phyloP scores from a whole-genome alignment of 352 stramenopile species.

The Pythium grandisporangium region DNA sequence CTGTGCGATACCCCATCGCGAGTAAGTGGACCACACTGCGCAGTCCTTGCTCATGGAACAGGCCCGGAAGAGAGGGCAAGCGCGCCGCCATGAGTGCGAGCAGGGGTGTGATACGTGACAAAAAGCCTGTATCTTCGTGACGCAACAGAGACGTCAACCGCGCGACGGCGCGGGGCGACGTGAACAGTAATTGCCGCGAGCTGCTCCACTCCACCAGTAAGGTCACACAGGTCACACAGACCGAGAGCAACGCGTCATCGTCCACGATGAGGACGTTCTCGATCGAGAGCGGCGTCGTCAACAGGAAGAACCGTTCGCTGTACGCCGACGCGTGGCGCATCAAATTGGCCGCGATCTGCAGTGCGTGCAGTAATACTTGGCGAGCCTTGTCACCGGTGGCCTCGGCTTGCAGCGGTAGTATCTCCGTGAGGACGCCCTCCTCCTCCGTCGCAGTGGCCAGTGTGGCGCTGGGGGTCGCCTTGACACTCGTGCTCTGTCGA shows the following conservation, averaged over 20 bases:
- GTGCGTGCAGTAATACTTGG: conserved; percentile 20
- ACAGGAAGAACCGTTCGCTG: conserved; percentile 23
- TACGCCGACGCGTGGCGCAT: conserved; percentile 28
- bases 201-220: conserved; percentile 14
- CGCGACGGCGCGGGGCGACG: conserved; percentile 13
- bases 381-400: not conserved
- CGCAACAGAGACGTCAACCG: conserved; percentile 12
- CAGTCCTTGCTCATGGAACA: conserved; percentile 35
- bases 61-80: conserved; percentile 30
- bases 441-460: no score
- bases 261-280: conserved; percentile 40
- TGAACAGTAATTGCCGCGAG: conserved; percentile 14
- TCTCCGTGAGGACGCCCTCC: not conserved
- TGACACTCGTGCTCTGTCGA: conserved; percentile 6
- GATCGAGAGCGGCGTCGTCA: conserved; percentile 23
- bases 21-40: conserved; percentile 21
- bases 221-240: conserved; percentile 22
- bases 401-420: not conserved
- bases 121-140: conserved; percentile 10
- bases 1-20: conserved; percentile 9
- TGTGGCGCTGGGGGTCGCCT: no score
- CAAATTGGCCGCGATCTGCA: conserved; percentile 31
- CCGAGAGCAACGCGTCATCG: conserved; percentile 26
- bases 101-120: conserved; percentile 33
- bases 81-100: conserved; percentile 34